Evolutionary conservation across 352 stramenopile genomes (phyloP).

Genomic region (Globisporangium alternatum): DNA sequence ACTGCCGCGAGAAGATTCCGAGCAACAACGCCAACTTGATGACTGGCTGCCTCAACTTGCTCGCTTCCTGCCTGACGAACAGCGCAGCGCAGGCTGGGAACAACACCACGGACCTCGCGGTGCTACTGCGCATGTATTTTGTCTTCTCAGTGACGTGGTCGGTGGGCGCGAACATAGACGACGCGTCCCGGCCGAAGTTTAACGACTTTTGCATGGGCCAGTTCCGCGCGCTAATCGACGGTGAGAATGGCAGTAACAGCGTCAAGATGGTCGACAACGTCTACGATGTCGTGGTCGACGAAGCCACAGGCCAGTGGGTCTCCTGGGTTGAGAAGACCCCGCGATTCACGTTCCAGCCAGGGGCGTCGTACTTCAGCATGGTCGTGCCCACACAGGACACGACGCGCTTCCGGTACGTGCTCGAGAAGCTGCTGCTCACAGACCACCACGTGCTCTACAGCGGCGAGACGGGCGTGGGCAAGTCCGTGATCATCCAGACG

Average conservation of each 20-base stretch:
- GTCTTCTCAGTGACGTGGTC: slow-evolving; percentile 86
- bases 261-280: slow-evolving; percentile 58
- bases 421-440: slow-evolving; percentile 85
- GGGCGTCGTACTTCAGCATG: slow-evolving; percentile 92
- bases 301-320: slow-evolving; percentile 63
- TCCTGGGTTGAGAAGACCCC: slow-evolving; percentile 90
- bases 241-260: slow-evolving; percentile 26
- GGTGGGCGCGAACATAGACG: slow-evolving; percentile 86
- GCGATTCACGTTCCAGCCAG: slow-evolving; percentile 82
- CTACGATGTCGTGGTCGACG: slow-evolving; percentile 85
- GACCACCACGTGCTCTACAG: slow-evolving; percentile 88
- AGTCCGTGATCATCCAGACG: slow-evolving; percentile 90
- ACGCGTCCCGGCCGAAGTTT: slow-evolving; percentile 76
- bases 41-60: slow-evolving; percentile 84
- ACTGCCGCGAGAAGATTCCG: slow-evolving; percentile 87
- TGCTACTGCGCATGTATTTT: slow-evolving; percentile 83
- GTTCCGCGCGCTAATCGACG: slow-evolving; percentile 57
- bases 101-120: slow-evolving; percentile 48
- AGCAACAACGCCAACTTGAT: slow-evolving; percentile 89
- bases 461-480: slow-evolving; percentile 92
- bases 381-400: slow-evolving; percentile 94
- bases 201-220: slow-evolving; percentile 85
- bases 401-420: slow-evolving; percentile 91
- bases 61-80: slow-evolving; percentile 67
- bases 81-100: slow-evolving; percentile 35